Evolutionary conservation across 2,329 filamentous ascomycete species (phyloP).

Genomic region (Hirsutella rhossiliensis): DNA sequence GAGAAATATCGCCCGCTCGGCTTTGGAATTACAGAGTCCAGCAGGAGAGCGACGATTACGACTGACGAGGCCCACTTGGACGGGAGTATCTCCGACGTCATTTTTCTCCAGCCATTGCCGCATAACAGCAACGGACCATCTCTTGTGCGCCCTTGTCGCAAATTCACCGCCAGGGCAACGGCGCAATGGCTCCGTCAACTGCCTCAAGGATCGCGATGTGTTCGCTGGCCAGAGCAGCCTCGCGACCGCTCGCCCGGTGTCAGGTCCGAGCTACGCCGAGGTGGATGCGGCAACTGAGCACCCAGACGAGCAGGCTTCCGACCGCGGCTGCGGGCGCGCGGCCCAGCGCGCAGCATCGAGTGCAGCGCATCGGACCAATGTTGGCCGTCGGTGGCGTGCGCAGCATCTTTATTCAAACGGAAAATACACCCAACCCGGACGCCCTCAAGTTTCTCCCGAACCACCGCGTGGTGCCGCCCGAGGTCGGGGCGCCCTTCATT

Average conservation of each 20-base stretch:
- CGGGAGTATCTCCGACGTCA: no score
- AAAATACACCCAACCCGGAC: slow-evolving; percentile 87
- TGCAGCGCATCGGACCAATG: background rate
- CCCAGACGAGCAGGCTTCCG: slow-evolving; percentile 7
- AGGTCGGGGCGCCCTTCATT: slow-evolving; percentile 63
- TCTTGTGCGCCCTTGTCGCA: no score
- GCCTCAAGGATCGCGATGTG: slow-evolving; percentile 11
- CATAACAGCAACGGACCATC: no score
- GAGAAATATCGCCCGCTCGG: background rate
- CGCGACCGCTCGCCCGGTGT: slow-evolving; percentile 9
- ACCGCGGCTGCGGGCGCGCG: slow-evolving; percentile 10
- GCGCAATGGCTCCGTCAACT: slow-evolving; percentile 13
- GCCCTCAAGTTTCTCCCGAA: slow-evolving; percentile 95
- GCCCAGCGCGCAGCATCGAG: background rate
- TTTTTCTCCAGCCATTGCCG: no score
- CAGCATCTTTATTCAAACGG: slow-evolving; percentile 96
- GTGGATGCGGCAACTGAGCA: slow-evolving; percentile 17
- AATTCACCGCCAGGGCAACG: background rate
- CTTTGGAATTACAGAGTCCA: no score
- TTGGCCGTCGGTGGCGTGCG: slow-evolving; percentile 30
- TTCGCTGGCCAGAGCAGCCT: slow-evolving; percentile 8
- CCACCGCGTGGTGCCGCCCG: slow-evolving; percentile 67
- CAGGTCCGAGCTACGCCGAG: slow-evolving; percentile 11
- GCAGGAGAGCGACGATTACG: no score
- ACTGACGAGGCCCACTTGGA: no score